phyloP scores from a whole-genome alignment of 441 rosid species.

The Populus tomentosa region DNA sequence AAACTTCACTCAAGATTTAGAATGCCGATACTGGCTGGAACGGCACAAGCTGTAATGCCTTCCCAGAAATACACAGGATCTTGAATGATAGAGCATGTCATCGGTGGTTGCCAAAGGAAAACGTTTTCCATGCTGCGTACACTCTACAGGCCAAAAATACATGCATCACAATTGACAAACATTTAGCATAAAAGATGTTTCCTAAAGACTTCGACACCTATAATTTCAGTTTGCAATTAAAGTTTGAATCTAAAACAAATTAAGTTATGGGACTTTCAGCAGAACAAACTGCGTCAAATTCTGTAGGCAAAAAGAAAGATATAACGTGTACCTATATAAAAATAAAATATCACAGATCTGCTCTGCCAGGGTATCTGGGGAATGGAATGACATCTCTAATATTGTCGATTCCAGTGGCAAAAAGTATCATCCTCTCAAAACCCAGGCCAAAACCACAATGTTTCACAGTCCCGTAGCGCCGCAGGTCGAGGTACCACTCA shows the following conservation, averaged over 20 bases:
- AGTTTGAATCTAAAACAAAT: not conserved
- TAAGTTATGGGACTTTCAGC: not conserved
- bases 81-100: no score
- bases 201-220: not conserved
- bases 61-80: no score
- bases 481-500: conserved; percentile 91
- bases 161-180: not conserved
- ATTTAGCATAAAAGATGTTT: not conserved
- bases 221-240: not conserved
- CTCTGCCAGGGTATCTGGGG: conserved; percentile 93
- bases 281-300: not conserved
- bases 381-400: conserved; percentile 95
- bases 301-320: not conserved
- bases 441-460: conserved; percentile 95
- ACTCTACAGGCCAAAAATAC: no score
- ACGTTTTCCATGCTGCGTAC: no score
- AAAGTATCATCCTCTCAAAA: conserved; percentile 89
- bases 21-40: no score
- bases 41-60: no score
- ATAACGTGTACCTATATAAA: no score
- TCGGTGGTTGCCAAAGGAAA: no score
- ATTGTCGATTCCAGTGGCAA: conserved; percentile 90
- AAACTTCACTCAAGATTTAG: no score
- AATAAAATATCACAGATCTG: conserved; percentile 63
- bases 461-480: conserved; percentile 86